Percentiles rank a stretch among this genome's conserved stretches.
Evolutionary conservation across 2,329 filamentous ascomycete genomes (phyloP).

Genomic region (Calonectria pseudoreteaudii): DNA sequence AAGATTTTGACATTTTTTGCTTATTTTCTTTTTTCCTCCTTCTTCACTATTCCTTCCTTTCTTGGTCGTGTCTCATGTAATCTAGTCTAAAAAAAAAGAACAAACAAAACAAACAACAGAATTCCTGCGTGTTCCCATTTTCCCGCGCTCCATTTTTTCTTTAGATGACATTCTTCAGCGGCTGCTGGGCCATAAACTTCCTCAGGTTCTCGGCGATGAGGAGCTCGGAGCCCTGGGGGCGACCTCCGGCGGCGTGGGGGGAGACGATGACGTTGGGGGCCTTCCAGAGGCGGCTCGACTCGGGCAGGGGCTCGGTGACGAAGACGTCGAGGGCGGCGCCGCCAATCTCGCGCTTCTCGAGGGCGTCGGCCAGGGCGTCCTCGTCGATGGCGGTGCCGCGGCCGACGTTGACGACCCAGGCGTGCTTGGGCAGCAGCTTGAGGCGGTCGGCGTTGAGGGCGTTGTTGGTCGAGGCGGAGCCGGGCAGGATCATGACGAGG

Average conservation of each 20-base stretch:
- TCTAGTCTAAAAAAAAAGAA: conserved; percentile 18
- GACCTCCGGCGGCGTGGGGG: conserved; percentile 69
- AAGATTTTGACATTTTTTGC: background rate
- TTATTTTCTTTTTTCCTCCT: too few species aligned
- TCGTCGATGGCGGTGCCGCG: conserved; percentile 63
- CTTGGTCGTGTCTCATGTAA: background rate
- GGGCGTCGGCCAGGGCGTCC: conserved; percentile 59
- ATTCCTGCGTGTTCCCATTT: too few species aligned
- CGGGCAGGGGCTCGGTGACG: conserved; percentile 58
- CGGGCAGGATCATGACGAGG: conserved; percentile 75
- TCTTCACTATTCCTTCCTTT: background rate
- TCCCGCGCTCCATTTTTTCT: too few species aligned
- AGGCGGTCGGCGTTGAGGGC: conserved; percentile 67
- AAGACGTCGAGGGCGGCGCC: conserved; percentile 65
- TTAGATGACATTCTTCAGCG: conserved; percentile 64
- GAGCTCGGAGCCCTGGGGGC: conserved; percentile 70
- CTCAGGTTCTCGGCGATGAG: conserved; percentile 72
- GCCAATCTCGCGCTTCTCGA: conserved; percentile 57
- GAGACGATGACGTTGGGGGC: conserved; percentile 65
- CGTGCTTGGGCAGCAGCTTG: conserved; percentile 66
- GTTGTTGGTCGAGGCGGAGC: conserved; percentile 66
- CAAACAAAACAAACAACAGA: too few species aligned
- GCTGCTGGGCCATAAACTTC: conserved; percentile 68
- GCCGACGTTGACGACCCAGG: conserved; percentile 66
- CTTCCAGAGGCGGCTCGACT: conserved; percentile 59